These are phyloP conservation scores for Elsinoe necatrix DNA, from an alignment of 2,329 filamentous ascomycete species.

Conservation along the genomic window DNA sequence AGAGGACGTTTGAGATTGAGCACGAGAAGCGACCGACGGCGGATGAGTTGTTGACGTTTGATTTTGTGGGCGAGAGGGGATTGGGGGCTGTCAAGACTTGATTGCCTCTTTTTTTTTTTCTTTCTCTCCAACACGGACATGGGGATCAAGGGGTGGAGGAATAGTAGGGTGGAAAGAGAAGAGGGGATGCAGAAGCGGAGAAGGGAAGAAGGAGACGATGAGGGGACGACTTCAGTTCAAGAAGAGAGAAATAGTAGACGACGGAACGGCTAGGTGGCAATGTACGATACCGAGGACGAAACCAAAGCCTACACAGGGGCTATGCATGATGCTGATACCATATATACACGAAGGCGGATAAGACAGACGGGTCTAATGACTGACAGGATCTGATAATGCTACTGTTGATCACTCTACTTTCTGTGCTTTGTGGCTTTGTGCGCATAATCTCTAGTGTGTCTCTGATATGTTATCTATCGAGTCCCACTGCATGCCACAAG, in stretches of 20 bases:
- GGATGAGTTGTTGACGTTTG: constrained; percentile 76
- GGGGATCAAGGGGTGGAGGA: background rate
- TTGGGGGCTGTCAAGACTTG: constrained; percentile 21
- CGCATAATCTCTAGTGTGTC: too few species aligned
- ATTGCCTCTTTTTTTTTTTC: too few species aligned
- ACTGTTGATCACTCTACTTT: constrained; percentile 5
- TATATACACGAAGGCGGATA: background rate
- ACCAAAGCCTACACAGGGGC: background rate
- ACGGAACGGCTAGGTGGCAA: background rate
- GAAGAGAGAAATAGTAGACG: background rate
- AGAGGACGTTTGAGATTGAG: constrained; percentile 89
- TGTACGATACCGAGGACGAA: constrained; percentile 7
- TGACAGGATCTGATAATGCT: constrained; percentile 4
- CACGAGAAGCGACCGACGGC: constrained; percentile 86
- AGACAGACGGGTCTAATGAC: background rate
- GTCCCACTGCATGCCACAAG: too few species aligned
- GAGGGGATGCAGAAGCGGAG: background rate
- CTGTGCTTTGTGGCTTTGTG: background rate
- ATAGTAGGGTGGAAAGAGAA: background rate
- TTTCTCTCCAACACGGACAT: too few species aligned
- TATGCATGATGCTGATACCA: constrained; percentile 7
- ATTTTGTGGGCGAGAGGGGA: constrained; percentile 46
- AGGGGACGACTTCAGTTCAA: background rate
- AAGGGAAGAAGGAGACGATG: background rate
- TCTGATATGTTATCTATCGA: too few species aligned